Percentiles rank a stretch among this genome's conserved stretches.
Conservation (phyloP, 495 filamentous ascomycete genomes). For the Acidomyces sp. region DNA sequence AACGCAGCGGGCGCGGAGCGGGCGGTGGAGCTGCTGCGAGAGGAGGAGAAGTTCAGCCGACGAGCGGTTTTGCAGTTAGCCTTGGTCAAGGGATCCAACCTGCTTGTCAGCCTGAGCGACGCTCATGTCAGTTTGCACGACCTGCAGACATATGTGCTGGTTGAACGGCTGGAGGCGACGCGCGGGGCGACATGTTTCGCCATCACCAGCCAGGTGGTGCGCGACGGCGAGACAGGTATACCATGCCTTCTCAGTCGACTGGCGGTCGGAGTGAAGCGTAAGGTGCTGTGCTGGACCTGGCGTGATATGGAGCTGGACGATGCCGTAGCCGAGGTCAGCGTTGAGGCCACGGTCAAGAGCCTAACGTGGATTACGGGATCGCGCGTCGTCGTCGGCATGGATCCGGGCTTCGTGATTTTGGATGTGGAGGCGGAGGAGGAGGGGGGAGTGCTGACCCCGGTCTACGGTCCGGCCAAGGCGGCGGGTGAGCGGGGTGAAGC, state of each 20-base stretch:
- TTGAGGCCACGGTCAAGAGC: slow-evolving; percentile 67
- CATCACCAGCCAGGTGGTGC: slow-evolving; percentile 85
- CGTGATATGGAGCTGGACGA: slow-evolving; percentile 75
- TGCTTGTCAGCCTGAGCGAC: slow-evolving; percentile 81
- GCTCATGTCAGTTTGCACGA: slow-evolving; percentile 79
- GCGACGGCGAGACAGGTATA: slow-evolving; percentile 73
- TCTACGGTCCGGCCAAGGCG: slow-evolving; percentile 54
- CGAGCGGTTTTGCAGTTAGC: slow-evolving; percentile 84
- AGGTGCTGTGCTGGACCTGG: slow-evolving; percentile 85
- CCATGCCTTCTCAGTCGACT: slow-evolving; percentile 80
- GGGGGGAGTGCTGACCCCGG: slow-evolving; percentile 43
- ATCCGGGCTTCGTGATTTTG: slow-evolving; percentile 75
- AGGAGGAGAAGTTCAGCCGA: slow-evolving; percentile 85
- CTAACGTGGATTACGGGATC: slow-evolving; percentile 82
- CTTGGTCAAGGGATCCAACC: slow-evolving; percentile 83
- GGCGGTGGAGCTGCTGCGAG: slow-evolving; percentile 64
- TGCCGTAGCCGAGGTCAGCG: slow-evolving; percentile 60
- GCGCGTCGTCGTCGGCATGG: slow-evolving; percentile 74
- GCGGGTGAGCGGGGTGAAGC: slow-evolving; percentile 50
- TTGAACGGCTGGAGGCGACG: slow-evolving; percentile 66
- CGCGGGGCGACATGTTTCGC: slow-evolving; percentile 83
- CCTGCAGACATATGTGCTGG: slow-evolving; percentile 64
- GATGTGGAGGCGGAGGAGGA: slow-evolving; percentile 55
- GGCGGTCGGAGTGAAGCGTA: slow-evolving; percentile 83
- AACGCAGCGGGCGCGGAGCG: slow-evolving; percentile 42